phyloP scores from a whole-genome alignment of 257 asterid genomes.

The Scutellaria minor region DNA sequence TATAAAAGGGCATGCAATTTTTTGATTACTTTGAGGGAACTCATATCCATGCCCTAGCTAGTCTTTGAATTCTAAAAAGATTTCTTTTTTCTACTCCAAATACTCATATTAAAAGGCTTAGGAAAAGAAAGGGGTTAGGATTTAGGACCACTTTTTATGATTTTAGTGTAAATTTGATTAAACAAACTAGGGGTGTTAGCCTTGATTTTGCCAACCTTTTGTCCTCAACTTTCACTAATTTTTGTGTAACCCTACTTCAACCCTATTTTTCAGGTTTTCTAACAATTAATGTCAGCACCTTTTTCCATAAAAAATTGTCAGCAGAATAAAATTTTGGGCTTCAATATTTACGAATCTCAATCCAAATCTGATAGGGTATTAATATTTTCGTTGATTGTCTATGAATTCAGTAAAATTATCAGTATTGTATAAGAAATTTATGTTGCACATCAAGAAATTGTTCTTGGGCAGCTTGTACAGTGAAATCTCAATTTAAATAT shows the following conservation, averaged over 20 bases:
- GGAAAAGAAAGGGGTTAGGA: slow-evolving; percentile 15
- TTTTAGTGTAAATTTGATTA: slow-evolving; percentile 27
- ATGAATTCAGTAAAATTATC: no score
- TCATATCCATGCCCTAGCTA: slow-evolving; percentile 29
- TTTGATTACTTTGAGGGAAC: slow-evolving; percentile 41
- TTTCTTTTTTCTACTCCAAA: slow-evolving; percentile 34
- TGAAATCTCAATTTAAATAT: no score
- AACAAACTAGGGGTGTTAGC: slow-evolving; percentile 29
- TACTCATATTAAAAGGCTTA: slow-evolving; percentile 29
- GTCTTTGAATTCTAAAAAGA: slow-evolving; percentile 35
- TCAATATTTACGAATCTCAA: no score
- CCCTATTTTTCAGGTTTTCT: not conserved
- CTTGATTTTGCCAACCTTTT: slow-evolving; percentile 44
- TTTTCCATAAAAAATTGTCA: no score
- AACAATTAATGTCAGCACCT: no score
- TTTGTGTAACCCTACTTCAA: slow-evolving; percentile 13
- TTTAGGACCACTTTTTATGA: slow-evolving; percentile 40
- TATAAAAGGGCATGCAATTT: slow-evolving; percentile 51
- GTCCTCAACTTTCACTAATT: slow-evolving; percentile 28
- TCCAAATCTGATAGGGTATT: no score
- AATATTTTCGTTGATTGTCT: no score
- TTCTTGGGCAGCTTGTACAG: no score
- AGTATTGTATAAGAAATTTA: no score
- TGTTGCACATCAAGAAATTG: no score
- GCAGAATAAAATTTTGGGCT: no score